phyloP scores from a whole-genome alignment of 441 rosid genomes.

The Populus trichocarpa region DNA sequence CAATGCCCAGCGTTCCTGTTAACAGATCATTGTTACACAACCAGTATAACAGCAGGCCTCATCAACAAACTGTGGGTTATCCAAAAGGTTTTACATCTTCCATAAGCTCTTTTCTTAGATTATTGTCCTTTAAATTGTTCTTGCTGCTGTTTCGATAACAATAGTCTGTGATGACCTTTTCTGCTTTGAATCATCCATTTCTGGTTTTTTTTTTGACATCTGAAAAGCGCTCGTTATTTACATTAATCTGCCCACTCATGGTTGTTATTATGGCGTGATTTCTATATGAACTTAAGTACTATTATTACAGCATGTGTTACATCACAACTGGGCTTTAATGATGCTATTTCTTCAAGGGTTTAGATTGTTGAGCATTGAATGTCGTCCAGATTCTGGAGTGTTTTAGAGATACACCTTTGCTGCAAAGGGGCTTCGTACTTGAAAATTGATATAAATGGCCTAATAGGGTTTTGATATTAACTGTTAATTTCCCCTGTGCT shows the following conservation, averaged over 20 bases:
- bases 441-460: background rate
- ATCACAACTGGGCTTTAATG: background rate
- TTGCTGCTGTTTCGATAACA: background rate
- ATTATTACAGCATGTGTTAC: background rate
- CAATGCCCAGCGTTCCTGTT: constrained; percentile 43
- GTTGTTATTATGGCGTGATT: background rate
- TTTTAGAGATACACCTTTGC: background rate
- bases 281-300: background rate
- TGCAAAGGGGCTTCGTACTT: background rate
- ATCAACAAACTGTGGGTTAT: constrained; percentile 64
- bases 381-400: background rate
- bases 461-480: background rate
- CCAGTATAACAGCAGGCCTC: constrained; percentile 55
- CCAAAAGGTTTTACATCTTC: constrained; percentile 52
- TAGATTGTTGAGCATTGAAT: background rate
- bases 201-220: background rate
- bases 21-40: constrained; percentile 45
- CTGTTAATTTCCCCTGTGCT: background rate
- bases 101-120: background rate
- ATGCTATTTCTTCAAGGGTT: background rate
- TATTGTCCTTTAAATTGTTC: background rate
- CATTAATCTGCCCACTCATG: background rate
- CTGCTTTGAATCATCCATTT: background rate
- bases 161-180: background rate
- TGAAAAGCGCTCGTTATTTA: background rate